A percentile compares a stretch with the other conserved stretches of the same genome.
Conservation (phyloP, 1,284 basidiomycete genomes). For the Irpex sp. region DNA sequence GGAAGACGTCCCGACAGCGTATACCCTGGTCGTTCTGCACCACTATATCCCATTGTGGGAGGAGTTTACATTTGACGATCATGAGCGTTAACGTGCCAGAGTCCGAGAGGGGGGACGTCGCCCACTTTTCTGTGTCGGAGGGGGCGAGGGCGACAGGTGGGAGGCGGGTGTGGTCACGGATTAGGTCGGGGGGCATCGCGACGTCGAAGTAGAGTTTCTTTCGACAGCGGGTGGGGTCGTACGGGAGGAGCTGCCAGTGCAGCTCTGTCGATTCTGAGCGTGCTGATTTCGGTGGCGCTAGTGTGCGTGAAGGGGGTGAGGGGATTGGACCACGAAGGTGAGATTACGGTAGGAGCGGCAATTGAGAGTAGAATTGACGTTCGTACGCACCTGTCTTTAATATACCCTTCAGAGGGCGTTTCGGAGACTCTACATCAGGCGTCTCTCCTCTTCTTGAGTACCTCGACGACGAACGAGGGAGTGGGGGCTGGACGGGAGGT, state of each 20-base stretch:
- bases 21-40: background rate
- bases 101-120: background rate
- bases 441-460: constrained; percentile 3
- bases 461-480: constrained; percentile 3
- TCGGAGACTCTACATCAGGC: background rate
- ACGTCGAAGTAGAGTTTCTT: constrained; percentile 9
- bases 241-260: constrained; percentile 9
- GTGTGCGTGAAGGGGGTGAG: background rate
- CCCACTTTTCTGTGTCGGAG: constrained; percentile 6
- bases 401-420: constrained; percentile 9
- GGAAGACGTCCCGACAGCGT: background rate
- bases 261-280: constrained; percentile 5
- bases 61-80: constrained; percentile 1
- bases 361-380: background rate
- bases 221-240: constrained; percentile 3
- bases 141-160: constrained; percentile 4
- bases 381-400: constrained; percentile 5
- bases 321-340: background rate
- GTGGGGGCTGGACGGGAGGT: constrained; percentile 1
- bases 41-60: constrained; percentile 6
- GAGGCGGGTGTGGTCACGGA: constrained; percentile 4
- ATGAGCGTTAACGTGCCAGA: background rate
- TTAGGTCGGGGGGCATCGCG: background rate
- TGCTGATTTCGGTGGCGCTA: background rate
- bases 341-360: background rate